These are phyloP conservation scores for Calocera cornea DNA, from an alignment of 768 basidiomycete species.

Conservation along the genomic window DNA sequence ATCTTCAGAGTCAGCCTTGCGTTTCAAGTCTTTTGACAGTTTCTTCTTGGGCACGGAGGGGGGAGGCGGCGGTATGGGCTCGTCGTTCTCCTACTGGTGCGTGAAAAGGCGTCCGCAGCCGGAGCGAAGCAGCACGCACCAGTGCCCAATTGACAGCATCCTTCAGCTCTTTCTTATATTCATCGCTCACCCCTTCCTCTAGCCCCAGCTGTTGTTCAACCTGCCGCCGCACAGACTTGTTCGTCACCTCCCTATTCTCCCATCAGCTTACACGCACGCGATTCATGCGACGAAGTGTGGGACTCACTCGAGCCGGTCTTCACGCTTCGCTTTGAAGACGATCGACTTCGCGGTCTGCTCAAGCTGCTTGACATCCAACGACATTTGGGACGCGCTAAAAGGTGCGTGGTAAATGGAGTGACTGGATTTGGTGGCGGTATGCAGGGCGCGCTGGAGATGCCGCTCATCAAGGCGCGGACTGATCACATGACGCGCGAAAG, in stretches of 20 bases:
- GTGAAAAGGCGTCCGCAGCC: too few relatives aligned
- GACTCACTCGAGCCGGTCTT: constrained; percentile 24
- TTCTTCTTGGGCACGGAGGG: not conserved
- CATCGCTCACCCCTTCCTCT: constrained; percentile 30
- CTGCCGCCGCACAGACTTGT: constrained; percentile 37
- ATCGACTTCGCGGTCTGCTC: constrained; percentile 25
- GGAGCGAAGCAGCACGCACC: constrained; percentile 23
- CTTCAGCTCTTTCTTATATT: constrained; percentile 34
- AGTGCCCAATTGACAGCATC: constrained; percentile 26
- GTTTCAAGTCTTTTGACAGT: constrained; percentile 9
- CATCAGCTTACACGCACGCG: not conserved
- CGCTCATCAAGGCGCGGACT: too few relatives aligned
- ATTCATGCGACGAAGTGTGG: not conserved
- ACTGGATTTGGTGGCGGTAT: too few relatives aligned
- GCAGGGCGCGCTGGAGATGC: too few relatives aligned
- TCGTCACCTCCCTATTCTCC: constrained; percentile 31
- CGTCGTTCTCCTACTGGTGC: not conserved
- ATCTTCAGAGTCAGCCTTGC: not conserved
- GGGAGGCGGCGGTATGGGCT: constrained; percentile 4
- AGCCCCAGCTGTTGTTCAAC: constrained; percentile 37
- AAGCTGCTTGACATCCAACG: constrained; percentile 22
- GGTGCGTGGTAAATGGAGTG: not conserved
- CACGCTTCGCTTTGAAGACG: constrained; percentile 18
- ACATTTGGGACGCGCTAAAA: not conserved
- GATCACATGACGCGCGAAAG: too few relatives aligned